Base-by-base conservation (phyloP, 2,329 filamentous ascomycete species). In the Cylindrodendrum hubeiense region DNA sequence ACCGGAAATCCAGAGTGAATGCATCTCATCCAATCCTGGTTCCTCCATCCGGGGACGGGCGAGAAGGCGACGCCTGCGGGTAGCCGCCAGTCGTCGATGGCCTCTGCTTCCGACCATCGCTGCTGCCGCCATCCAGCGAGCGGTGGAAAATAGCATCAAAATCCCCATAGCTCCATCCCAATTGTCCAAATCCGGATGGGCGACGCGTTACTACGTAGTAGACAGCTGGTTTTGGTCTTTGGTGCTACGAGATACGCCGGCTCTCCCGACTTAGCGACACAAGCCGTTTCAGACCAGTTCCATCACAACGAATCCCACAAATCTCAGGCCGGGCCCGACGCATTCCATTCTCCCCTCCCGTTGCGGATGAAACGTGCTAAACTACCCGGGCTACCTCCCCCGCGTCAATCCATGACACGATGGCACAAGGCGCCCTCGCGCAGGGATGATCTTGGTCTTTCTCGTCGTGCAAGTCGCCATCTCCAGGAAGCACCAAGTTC, bases 341-440 rank as follows among this genome's bases (percentile, higher is more conserved):
- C 33, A 22, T 39, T 52, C 56, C 19, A 19, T 10, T 30, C 28
- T 46, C 26, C 44, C 43, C 60, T 53, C 47, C 56, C 30, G 22
- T 51, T n/a, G 53, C 19, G 58, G 41, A 53, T 74, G 71, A 73
- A 73, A 74, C 71, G 63, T 69, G 68, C 69, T 71, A 71, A 65
- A 54, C n/a, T 49, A 4, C 21, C 39, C 52, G 53, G 69, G 69
- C 53, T 72, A 41, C 67, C 71, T 74, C 71, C 58, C 57, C 60
- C 67, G 59, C 57, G 65, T 60, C 68, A 67, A 73, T 70, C 70
- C 58, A 63, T 71, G 67, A 53, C 67, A 52, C 54, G 53, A 39
- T 60, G 53, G 19, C 62, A 67, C 55, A 41, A 37, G 28, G 60
- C 19, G 47, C 52, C 19, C 24, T 51, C 37, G 57, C 43, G 60